Conservation (phyloP, 164 flowering plant genomes). For the Magnolia kwangsiensis region DNA sequence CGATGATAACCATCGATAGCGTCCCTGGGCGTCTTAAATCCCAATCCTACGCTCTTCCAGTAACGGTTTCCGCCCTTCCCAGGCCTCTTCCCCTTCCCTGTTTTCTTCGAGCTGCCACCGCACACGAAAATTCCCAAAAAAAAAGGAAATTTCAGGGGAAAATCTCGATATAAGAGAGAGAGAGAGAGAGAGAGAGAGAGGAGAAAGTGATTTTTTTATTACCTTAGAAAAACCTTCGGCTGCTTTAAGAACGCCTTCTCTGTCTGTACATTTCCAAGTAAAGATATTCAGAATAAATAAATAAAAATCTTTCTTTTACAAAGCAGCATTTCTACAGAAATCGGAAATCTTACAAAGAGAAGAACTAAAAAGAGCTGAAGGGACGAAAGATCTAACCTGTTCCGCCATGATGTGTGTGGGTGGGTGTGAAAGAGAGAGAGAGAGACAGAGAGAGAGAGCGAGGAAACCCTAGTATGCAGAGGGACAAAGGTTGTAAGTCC, state of each 20-base stretch:
- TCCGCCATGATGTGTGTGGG: conserved; percentile 13
- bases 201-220: not conserved
- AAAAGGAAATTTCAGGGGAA: not conserved
- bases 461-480: conserved; percentile 4
- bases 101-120: conserved; percentile 44
- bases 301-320: no score
- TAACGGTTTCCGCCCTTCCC: conserved; percentile 53
- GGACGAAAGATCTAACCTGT: conserved; percentile 6
- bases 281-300: not conserved
- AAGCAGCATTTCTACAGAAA: not conserved
- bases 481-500: not conserved
- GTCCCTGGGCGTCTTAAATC: conserved; percentile 24
- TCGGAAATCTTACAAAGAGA: not conserved
- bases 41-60: conserved; percentile 46
- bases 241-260: conserved; percentile 25
- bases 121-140: not conserved
- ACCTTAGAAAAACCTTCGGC: conserved; percentile 21
- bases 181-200: no score
- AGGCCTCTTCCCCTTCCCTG: conserved; percentile 52
- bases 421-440: not conserved
- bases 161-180: no score
- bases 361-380: not conserved
- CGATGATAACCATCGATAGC: conserved; percentile 16
- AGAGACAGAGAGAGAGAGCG: not conserved
- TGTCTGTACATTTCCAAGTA: conserved; percentile 7